Evolutionary conservation across 225 moss, liverwort and hornwort genomes (phyloP).

Genomic region (Pseudisothecium myosuroides): DNA sequence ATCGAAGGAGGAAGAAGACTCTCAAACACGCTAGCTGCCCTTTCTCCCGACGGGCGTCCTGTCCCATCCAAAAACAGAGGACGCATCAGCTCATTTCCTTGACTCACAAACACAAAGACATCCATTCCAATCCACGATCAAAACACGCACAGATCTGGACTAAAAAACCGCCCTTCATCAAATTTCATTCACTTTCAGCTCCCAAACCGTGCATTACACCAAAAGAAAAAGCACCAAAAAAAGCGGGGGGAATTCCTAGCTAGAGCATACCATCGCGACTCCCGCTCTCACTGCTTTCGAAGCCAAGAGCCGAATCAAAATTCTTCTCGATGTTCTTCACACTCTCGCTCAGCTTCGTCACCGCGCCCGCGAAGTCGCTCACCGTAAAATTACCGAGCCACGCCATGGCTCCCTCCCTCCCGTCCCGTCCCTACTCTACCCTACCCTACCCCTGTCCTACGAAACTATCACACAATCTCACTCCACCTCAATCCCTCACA

Average conservation of each 20-base stretch:
- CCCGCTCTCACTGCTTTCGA: slow-evolving; percentile 38
- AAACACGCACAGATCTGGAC: slow-evolving; percentile 9
- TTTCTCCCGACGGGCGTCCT: slow-evolving; percentile 29
- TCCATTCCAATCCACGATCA: neutral
- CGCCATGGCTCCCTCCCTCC: slow-evolving; percentile 55
- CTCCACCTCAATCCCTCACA: neutral
- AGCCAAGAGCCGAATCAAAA: slow-evolving; percentile 95
- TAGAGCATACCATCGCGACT: slow-evolving; percentile 49
- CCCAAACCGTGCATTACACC: neutral
- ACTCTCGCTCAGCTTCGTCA: slow-evolving; percentile 91
- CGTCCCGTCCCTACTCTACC: neutral
- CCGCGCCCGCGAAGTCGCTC: slow-evolving; percentile 88
- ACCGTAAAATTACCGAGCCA: slow-evolving; percentile 91
- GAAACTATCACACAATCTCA: neutral
- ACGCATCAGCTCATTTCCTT: slow-evolving; percentile 7
- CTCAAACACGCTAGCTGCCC: slow-evolving; percentile 40
- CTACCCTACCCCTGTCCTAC: neutral
- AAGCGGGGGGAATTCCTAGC: neutral
- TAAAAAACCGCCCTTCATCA: neutral
- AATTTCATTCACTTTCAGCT: neutral
- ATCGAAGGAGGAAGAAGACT: slow-evolving; percentile 43
- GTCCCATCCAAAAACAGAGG: neutral
- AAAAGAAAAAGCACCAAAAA: neutral
- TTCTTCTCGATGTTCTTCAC: slow-evolving; percentile 99
- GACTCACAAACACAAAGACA: neutral